Evolutionary conservation across 2,329 filamentous ascomycete species (phyloP), one percentile per base, ranked within the genome.

Genomic region (Fusarium liriodendri): DNA sequence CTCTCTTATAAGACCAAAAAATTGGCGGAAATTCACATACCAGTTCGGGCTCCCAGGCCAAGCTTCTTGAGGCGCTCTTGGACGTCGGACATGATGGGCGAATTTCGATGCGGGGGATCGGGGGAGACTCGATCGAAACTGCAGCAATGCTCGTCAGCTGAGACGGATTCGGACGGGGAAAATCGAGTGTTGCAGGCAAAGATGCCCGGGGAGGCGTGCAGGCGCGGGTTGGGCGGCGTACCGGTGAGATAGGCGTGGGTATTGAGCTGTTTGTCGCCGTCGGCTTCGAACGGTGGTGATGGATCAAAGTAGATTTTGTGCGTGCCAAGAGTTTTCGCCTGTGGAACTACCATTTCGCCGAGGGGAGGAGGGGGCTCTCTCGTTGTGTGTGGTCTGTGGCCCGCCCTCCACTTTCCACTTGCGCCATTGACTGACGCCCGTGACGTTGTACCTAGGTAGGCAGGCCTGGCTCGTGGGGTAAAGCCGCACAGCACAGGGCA

Each of bases 11-110:
- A 32, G 29, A 25, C 20, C 38, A 16, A 55, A 20, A 62, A 57
- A 54, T 68, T 42, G 29, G 60, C 58, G 64, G 64, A 67, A 68
- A 67, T 69, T 62, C 64, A 90, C 92, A 80, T 90, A 94, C 93
- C 93, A 86, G 92, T 94, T 84, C 87, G 86, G 80, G 87, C 86
- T 70, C 79, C 78, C 78, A 79, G 77, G 82, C 87, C 87, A 74
- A 89, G 87, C 87, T 89, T 89, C 87, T 89, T 89, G 80, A 89
- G 85, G 79, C 87, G 86, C 84, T 89, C 87, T 84, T 89, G 87
- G 77, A 89, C 80, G 80, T 89, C 87, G 80, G 85, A 84, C 87
- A 89, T 89, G 80, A 75, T 85, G 83, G 78, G 77, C 77, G 76
- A 77, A 76, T 77, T 73, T 76, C 72, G 75, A 78, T 76, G 77